Evolutionary conservation across 306 rosid genomes (phyloP).

Genomic region (Rosa multiflora): DNA sequence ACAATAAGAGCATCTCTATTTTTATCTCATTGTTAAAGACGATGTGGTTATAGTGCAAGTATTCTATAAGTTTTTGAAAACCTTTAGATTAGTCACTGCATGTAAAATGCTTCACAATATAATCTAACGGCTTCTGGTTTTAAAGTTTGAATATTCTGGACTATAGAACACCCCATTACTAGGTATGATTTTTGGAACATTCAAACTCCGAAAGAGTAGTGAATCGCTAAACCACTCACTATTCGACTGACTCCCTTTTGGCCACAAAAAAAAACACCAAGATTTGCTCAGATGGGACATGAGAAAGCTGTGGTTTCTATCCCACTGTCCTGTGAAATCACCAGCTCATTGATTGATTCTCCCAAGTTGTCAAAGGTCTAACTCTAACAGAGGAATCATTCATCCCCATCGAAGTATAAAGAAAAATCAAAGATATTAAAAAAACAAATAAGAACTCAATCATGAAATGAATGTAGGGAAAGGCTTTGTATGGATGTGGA

Average conservation of each 20-base stretch:
- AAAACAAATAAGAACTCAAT: slow-evolving; percentile 10
- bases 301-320: slow-evolving; percentile 24
- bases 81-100: too few relatives aligned
- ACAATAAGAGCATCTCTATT: slow-evolving; percentile 34
- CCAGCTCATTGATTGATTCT: slow-evolving; percentile 53
- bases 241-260: slow-evolving; percentile 9
- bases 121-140: too few relatives aligned
- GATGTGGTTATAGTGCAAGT: slow-evolving; percentile 24
- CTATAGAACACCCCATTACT: background rate
- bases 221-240: background rate
- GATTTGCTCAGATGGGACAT: slow-evolving; percentile 38
- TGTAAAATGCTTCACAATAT: too few relatives aligned
- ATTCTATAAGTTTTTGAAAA: background rate
- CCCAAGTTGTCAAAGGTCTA: slow-evolving; percentile 35
- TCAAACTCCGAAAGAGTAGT: background rate
- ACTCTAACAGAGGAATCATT: slow-evolving; percentile 10
- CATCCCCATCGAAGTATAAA: background rate
- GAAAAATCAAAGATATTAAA: background rate
- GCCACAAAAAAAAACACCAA: slow-evolving; percentile 10
- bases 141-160: too few relatives aligned
- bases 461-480: slow-evolving; percentile 16
- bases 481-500: slow-evolving; percentile 21
- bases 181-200: slow-evolving; percentile 5
- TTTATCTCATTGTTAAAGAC: slow-evolving; percentile 62
- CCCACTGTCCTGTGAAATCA: slow-evolving; percentile 41